Evolutionary conservation across 495 filamentous ascomycete genomes (phyloP), one percentile per base, ranked within the genome.

Genomic region (Podospora pseudocomata): DNA sequence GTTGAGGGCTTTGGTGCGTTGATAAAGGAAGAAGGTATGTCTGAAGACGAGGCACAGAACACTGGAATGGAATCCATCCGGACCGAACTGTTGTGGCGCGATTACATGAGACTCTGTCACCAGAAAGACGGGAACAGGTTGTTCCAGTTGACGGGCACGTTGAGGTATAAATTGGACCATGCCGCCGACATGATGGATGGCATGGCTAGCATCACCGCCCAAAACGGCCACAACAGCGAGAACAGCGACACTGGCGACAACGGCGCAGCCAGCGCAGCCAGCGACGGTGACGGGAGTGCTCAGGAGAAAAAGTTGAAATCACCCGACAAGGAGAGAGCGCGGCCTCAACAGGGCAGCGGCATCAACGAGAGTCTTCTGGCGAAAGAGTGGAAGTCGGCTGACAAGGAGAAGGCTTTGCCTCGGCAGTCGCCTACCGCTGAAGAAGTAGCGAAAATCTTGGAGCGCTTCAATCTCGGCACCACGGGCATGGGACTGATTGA

Each of bases 401-500:
- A 26, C 6, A 34, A 26, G 13, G 26, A 67, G n/a, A 60, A 5
- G 11, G 77, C 75, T 2, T 59, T 65, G 27, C 55, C 71, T 9
- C 71, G 75, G n/a, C 76, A 78, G 65, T 57, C 75, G 19, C 70
- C 79, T 15, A 69, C 70, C 4, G 70, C 75, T 6, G 75, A 78
- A 1, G 75, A 73, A 19, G 72, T 81, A 18, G 72, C 77, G 2
- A 63, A 75, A 20, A 75, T 76, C 16, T 65, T 89, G 7, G 70
- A 77, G 32, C 80, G 89, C 11, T 88, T 89, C 69, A 77, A 85
- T 4, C 78, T 83, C 20, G 90, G 89, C 5, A 85, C 82, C 23
- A 92, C 89, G 0, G 90, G 90, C 16, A 87, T 85, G 67, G 87
- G 88, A 0, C 79, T 92, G 64, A 90, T 92, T 62, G 90, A 93